phyloP scores from a whole-genome alignment of 352 stramenopile species.

The Phytophthora pini region DNA sequence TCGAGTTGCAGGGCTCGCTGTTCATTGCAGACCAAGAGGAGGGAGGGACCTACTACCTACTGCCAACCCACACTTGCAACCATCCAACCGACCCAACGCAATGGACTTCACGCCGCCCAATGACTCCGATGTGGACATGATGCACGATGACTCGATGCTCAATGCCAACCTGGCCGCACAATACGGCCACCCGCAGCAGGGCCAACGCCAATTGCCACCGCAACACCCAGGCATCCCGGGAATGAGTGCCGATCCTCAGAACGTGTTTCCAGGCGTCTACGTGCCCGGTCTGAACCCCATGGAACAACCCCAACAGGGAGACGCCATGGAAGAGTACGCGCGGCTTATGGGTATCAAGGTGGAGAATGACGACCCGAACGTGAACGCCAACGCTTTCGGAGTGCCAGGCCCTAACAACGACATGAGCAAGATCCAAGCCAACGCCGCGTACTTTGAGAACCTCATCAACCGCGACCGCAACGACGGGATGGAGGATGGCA shows the following conservation, averaged over 20 bases:
- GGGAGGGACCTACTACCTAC: background rate
- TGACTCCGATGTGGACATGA: conserved; percentile 80
- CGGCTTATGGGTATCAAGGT: conserved; percentile 87
- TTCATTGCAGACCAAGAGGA: conserved; percentile 8
- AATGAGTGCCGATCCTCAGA: conserved; percentile 25
- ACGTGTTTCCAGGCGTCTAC: conserved; percentile 57
- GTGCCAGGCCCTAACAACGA: conserved; percentile 37
- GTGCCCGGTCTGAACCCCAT: conserved; percentile 51
- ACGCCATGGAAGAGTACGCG: conserved; percentile 83
- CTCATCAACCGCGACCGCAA: conserved; percentile 68
- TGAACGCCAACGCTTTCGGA: conserved; percentile 47
- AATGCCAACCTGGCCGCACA: conserved; percentile 54
- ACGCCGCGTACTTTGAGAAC: conserved; percentile 85
- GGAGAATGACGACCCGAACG: conserved; percentile 53
- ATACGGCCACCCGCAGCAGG: conserved; percentile 45
- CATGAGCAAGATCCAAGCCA: conserved; percentile 77
- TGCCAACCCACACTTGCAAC: background rate
- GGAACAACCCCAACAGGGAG: conserved; percentile 51
- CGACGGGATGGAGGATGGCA: conserved; percentile 49
- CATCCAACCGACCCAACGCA: background rate
- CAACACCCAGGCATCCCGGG: conserved; percentile 14
- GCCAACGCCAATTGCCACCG: conserved; percentile 14
- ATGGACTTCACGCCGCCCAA: conserved; percentile 68
- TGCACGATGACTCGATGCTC: conserved; percentile 72
- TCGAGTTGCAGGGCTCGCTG: conserved; percentile 16